Base-by-base conservation (phyloP, 495 filamentous ascomycete genomes). In the Tirmania nivea region DNA sequence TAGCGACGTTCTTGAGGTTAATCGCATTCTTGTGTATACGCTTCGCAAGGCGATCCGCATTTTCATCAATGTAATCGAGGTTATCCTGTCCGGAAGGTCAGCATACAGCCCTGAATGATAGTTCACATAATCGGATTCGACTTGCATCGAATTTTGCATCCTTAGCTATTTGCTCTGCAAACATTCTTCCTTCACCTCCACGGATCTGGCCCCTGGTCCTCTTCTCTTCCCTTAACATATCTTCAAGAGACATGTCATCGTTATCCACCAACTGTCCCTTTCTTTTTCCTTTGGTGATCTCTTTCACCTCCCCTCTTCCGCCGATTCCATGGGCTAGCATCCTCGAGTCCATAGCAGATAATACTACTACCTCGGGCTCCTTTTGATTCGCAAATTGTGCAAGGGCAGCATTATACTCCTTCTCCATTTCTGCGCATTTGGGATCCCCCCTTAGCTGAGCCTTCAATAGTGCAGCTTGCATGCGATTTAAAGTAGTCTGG, bases 51-150 rank as follows among this genome's bases (percentile, higher is more conserved):
- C 92, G 93, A 49, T 76, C 73, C 16, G 90, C 90, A 63, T 96
- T 95, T 56, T 96, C 90, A 64, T 97, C 92, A 70, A 97, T 81
- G 66, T 97, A 97, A 50, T 97, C 89, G 51, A 96, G 73, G 62
- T 94, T 84, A 59, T 92, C 81, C 75, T 81, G 55, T 2, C 17
- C 49, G 1, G 17, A 20, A 34, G 16, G 45, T 75, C 62, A 73
- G 67, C 37, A 55, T 57, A 14, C 5, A 19, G 9, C 14, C 7
- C n/a, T 48, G 9, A 19, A 9, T 12, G 21, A 35, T 51, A 36
- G 34, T 5, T 48, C 10, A 35, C 34, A 51, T 53, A 21, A 35
- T 3, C 19, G 17, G 39, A 37, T 47, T 31, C 25, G 25, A 63
- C 73, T 66, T 59, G 79, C 78, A 65, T 83, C 77, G 63, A 94